phyloP scores from a whole-genome alignment of 148 eudicot species.

The Rhododendron mucronatum region DNA sequence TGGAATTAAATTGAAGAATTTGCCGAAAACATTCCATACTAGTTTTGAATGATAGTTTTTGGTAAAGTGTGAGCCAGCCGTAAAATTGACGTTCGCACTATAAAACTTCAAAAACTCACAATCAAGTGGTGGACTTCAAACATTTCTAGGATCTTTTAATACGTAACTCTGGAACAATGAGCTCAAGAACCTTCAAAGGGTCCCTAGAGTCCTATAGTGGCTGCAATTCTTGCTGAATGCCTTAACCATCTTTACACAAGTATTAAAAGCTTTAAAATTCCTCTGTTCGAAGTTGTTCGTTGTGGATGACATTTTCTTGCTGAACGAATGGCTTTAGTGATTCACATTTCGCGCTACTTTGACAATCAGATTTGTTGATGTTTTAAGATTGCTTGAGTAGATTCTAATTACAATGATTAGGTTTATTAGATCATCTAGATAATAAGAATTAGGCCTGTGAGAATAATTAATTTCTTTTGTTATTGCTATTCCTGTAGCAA shows the following conservation, averaged over 20 bases:
- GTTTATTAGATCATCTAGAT: background rate
- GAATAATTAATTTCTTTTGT: background rate
- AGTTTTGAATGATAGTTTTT: background rate
- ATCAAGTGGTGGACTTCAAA: background rate
- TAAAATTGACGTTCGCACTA: background rate
- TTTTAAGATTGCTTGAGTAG: background rate
- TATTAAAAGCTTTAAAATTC: background rate
- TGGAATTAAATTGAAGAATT: background rate
- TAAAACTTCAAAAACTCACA: background rate
- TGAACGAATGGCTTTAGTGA: background rate
- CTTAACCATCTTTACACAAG: background rate
- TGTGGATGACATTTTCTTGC: background rate
- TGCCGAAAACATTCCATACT: too few relatives aligned
- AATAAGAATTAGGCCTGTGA: background rate
- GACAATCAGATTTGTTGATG: background rate
- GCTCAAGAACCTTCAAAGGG: background rate
- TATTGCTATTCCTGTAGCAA: background rate
- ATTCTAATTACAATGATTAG: background rate
- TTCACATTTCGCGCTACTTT: background rate
- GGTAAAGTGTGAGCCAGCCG: too few relatives aligned
- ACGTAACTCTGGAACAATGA: background rate
- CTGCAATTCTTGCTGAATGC: background rate
- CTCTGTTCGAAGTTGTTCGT: background rate
- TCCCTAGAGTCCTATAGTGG: background rate
- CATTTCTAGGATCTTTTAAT: background rate